Base-by-base conservation (phyloP, 202 grass and related monocot species). In the Setaria italica region DNA sequence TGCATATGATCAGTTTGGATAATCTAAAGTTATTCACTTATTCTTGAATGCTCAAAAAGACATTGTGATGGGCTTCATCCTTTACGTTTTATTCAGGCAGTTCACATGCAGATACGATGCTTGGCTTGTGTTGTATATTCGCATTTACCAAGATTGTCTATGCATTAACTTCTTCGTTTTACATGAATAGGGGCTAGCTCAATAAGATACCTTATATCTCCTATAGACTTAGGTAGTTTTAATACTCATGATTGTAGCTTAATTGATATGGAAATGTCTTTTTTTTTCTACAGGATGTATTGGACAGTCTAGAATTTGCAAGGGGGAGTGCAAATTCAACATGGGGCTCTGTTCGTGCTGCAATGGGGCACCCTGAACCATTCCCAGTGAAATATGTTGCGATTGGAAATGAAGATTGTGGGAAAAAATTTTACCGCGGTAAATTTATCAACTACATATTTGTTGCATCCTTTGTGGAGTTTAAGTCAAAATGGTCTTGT, bases 361-460 rank as follows among this genome's bases (percentile, higher is more conserved):
- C 80, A 67, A 91, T 91, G 90, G 94, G 92, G 19, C 94, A 97
- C 64, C 85, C 92, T 20, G 90, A 97, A 67, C 88, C 70, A n/a
- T 97, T 94, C 77, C 83, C 76, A 11, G 60, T 97, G 82, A 90
- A 97, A 41, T 94, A 94, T 78, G 85, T 97, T 54, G 88, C 92
- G 3, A 85, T 97, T 73, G 90, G 94, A 12, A 97, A 97, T 69
- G 94, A 97, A 89, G 92, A 97, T 20, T 94, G 94, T n/a, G 51
- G 33, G 7, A 87, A 93, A 30, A 70, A 72, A 39, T 74, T 82
- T 76, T 97, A 97, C 80, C 70, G 3, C 16, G 94, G 94, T 93
- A 70, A 82, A 8, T n/a, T 78, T 67, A 3, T 73, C 25, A 72
- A 72, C 43, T 80, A 37, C 14, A 76, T 80, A 20, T 45, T 50